Evolutionary conservation across 2,329 filamentous ascomycete genomes (phyloP), one percentile per base, ranked within the genome.

Genomic region (Verruconis gallopava): DNA sequence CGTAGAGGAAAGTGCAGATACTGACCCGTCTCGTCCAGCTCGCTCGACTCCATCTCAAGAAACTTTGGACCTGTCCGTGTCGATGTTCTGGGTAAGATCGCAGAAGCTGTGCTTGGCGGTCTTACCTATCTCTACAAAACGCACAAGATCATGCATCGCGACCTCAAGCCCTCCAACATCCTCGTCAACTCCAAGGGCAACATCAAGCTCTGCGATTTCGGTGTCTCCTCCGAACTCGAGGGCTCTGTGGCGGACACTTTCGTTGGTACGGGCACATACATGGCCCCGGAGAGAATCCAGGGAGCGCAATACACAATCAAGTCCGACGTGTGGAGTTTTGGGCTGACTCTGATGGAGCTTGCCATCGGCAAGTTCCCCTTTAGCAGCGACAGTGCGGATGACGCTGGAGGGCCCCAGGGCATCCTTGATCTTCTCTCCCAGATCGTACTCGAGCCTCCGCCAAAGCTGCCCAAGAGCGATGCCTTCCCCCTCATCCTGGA

Each of bases 181-280:
- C 71, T 98, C 19, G 84, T 96, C 56, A 96, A 96, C 68, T 95
- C 88, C 14, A 77, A 80, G 43, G 91, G 91, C 11, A 77, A 81
- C 51, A 96, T 98, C 71, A 98, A 98, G 65, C 75, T 98, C 4
- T 96, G 89, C 64, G 91, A 98, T 61, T 98, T 98, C 59, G 91
- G 91, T 52, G 91, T 98, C n/a, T 95, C 89, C 3, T 91, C 88
- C 50, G 91, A 98, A 62, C 75, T 95, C 13, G 86, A 96, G 59
- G 96, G 96, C 65, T 96, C 91, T 3, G 86, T 98, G 50, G 91
- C 91, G 40, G 89, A 96, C 57, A 98, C 91, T 1, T 98, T 98
- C 55, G 91, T 98, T 25, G 91, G 91, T 41, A 98, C 91, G 2
- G 95, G 91, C 28, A 98, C 91, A 43, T 98, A 98, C 68, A 98